These are phyloP conservation scores for Moesziomyces sp. DNA, from an alignment of 1,284 basidiomycete genomes.

Conservation along the genomic window DNA sequence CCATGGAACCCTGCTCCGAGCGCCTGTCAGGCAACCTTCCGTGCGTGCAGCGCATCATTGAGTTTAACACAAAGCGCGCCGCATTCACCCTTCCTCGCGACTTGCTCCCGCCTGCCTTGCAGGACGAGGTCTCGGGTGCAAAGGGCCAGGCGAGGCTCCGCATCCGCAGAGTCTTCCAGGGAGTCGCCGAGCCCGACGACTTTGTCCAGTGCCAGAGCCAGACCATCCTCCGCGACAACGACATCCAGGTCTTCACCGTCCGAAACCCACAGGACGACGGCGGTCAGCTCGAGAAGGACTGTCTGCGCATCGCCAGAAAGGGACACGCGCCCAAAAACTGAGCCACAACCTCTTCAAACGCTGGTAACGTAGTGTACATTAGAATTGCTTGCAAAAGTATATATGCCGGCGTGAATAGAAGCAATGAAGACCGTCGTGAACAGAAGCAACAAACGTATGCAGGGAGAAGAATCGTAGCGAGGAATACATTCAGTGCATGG, in stretches of 20 bases:
- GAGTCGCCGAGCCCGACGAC: slow-evolving; percentile 91
- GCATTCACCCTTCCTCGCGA: slow-evolving; percentile 12
- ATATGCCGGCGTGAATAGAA: not conserved
- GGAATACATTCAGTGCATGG: slow-evolving; percentile 17
- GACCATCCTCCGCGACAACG: slow-evolving; percentile 77
- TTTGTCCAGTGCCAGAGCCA: slow-evolving; percentile 94
- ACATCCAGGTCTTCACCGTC: slow-evolving; percentile 81
- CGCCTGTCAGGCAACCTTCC: slow-evolving; percentile 86
- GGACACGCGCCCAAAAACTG: slow-evolving; percentile 30
- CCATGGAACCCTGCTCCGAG: slow-evolving; percentile 94
- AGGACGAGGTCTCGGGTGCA: not conserved
- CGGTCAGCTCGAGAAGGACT: slow-evolving; percentile 47
- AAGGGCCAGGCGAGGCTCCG: slow-evolving; percentile 53
- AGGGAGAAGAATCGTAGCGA: no score
- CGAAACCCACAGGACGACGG: slow-evolving; percentile 1
- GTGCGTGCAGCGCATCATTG: slow-evolving; percentile 86
- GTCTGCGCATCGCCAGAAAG: slow-evolving; percentile 56
- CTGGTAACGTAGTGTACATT: not conserved
- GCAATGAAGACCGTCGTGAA: not conserved
- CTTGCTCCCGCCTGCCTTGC: slow-evolving; percentile 1
- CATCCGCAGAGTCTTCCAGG: slow-evolving; percentile 84
- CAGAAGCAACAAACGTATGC: no score
- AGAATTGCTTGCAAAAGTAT: no score
- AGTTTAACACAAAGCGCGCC: slow-evolving; percentile 59
- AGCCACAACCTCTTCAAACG: not conserved